Evolutionary conservation across 441 rosid genomes (phyloP).

Genomic region (Croton setiger): DNA sequence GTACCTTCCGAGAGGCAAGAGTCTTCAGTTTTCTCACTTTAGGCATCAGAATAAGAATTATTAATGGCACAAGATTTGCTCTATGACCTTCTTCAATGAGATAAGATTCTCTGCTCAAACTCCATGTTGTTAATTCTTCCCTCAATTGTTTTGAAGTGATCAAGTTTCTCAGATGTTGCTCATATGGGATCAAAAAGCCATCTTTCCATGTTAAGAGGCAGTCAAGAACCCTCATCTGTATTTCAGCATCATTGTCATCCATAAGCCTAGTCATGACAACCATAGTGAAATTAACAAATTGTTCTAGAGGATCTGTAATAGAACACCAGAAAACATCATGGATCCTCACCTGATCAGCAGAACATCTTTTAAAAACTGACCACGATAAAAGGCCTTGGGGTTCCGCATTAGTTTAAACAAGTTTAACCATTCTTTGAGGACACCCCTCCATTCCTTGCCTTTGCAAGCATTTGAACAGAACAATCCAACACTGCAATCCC

Average conservation of each 20-base stretch:
- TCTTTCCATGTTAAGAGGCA: conserved; percentile 85
- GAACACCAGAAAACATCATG: conserved; percentile 13
- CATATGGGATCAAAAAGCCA: conserved; percentile 68
- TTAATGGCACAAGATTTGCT: conserved; percentile 56
- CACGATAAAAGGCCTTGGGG: conserved; percentile 51
- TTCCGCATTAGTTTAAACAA: conserved; percentile 75
- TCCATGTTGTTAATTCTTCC: conserved; percentile 93
- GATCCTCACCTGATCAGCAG: conserved; percentile 60
- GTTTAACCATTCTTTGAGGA: conserved; percentile 85
- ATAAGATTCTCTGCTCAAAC: conserved; percentile 60
- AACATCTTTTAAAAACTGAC: conserved; percentile 72
- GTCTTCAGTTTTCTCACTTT: conserved; percentile 83
- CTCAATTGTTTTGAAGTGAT: conserved; percentile 67
- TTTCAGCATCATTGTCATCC: conserved; percentile 85
- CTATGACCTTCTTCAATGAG: conserved; percentile 65
- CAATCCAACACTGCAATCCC: conserved; percentile 57
- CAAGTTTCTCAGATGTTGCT: conserved; percentile 76
- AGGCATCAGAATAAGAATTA: conserved; percentile 71
- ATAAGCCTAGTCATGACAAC: conserved; percentile 58
- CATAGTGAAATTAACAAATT: conserved; percentile 18
- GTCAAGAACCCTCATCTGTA: conserved; percentile 79
- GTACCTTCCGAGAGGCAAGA: conserved; percentile 87
- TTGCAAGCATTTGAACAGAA: conserved; percentile 49
- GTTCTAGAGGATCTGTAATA: conserved; percentile 8
- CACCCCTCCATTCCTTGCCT: conserved; percentile 77